Evolutionary conservation across 805 yeast genomes (phyloP), one percentile per base, ranked within the genome.

Genomic region (Nakazawaea populi): DNA sequence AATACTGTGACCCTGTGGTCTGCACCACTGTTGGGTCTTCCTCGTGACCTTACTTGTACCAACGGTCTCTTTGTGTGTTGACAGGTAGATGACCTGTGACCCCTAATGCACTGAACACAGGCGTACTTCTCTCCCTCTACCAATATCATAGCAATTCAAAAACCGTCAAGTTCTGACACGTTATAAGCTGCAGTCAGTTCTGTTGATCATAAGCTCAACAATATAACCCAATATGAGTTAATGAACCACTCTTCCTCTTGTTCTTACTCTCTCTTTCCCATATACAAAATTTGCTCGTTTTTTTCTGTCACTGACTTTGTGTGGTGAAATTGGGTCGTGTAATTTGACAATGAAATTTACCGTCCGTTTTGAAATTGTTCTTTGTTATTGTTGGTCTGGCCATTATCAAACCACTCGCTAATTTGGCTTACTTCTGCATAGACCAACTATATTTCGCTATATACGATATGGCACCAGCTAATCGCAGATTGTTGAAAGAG

Each of bases 51-150:
- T 10, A 92, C 97, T 59, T 89, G 88, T 10, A 91, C 83, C 40
- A 92, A 71, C 28, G 94, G 89, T 44, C 97, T 74, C 48, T 78
- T 73, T 32, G 86, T 80, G 66, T 92, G 99, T 49, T 79, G 80
- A 66, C 99, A 92, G 50, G 85, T 81, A 1, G 92, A 82, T 1
- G 97, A 87, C 40, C 99, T 70, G 62, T 92, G 99, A 14, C 98
- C 98, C 42, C 97, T 73, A 28, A 94, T 89, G 62, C 99, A 92
- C 60, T 84, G 85, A 49, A 80, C 79, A 66, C 97, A 89, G 3
- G 96, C 87, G 63, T 87, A 86, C 60, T 90, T 86, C 58, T 79
- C 85, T 31, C 86, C 87, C 56, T 86, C 87, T 59, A 85, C 87
- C 48, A 87, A 68, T 48, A 89, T 87, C 96, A 89, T 89, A 5